Conservation (phyloP, 257 asterid genomes). For the Forsythia suspensa region DNA sequence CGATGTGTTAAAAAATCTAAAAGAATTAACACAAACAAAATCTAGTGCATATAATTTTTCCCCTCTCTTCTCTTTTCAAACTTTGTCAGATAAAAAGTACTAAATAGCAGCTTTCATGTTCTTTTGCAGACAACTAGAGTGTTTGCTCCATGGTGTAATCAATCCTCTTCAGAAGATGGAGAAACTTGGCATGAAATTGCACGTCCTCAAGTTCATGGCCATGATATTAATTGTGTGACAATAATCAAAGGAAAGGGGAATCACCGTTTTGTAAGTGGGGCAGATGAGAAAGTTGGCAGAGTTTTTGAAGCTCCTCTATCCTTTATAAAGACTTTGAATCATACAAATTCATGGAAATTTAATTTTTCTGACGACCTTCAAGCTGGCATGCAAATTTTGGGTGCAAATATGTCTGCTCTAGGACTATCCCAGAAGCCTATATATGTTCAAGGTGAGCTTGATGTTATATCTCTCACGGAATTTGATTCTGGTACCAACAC, state of each 20-base stretch:
- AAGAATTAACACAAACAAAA: neutral
- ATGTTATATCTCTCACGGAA: neutral
- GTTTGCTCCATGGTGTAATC: conserved; percentile 70
- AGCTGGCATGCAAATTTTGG: conserved; percentile 71
- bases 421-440: conserved; percentile 98
- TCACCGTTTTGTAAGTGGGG: conserved; percentile 90
- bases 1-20: neutral
- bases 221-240: conserved; percentile 88
- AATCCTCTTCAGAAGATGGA: conserved; percentile 36
- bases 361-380: conserved; percentile 56
- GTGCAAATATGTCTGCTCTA: conserved; percentile 97
- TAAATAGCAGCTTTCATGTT: conserved; percentile 10
- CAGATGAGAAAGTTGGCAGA: conserved; percentile 94
- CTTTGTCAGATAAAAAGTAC: conserved; percentile 14
- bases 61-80: neutral
- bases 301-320: conserved; percentile 96
- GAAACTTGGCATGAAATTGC: conserved; percentile 97
- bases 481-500: neutral
- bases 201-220: conserved; percentile 98
- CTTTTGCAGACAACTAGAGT: conserved; percentile 79
- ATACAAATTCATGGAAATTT: conserved; percentile 43
- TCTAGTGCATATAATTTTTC: neutral
- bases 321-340: conserved; percentile 77
- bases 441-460: conserved; percentile 67
- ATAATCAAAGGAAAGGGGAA: conserved; percentile 76